phyloP scores from a whole-genome alignment of 306 rosid genomes.

The Malus fusca region DNA sequence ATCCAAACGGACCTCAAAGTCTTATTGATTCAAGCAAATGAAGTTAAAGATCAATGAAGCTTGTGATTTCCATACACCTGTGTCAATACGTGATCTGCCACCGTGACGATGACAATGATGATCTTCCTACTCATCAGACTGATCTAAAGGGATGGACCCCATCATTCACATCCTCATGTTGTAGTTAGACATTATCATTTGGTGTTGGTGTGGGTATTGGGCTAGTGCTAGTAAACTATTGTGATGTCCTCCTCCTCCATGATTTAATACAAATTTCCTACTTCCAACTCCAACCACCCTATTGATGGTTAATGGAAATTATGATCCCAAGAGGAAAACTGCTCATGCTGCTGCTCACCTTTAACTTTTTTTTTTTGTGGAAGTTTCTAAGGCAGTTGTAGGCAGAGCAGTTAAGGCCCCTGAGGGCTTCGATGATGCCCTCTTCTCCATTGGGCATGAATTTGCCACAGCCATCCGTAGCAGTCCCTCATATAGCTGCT shows the following conservation, averaged over 20 bases:
- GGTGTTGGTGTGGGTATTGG: slow-evolving; percentile 29
- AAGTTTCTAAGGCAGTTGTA: slow-evolving; percentile 82
- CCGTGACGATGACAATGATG: neutral
- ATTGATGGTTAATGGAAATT: neutral
- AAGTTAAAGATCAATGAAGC: too few relatives aligned
- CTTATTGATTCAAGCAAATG: too few relatives aligned
- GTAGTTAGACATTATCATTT: slow-evolving; percentile 59
- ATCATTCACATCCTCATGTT: slow-evolving; percentile 25
- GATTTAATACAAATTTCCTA: slow-evolving; percentile 37
- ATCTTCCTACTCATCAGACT: slow-evolving; percentile 36
- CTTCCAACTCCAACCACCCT: slow-evolving; percentile 12
- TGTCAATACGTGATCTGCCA: neutral
- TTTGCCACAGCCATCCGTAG: slow-evolving; percentile 80
- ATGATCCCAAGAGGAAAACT: neutral
- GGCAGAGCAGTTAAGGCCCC: slow-evolving; percentile 53
- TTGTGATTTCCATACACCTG: too few relatives aligned
- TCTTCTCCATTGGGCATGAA: slow-evolving; percentile 87
- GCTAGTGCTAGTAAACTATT: slow-evolving; percentile 1
- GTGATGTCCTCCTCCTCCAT: neutral
- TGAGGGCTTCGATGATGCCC: slow-evolving; percentile 57
- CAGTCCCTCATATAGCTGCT: slow-evolving; percentile 76
- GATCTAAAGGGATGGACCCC: slow-evolving; percentile 38
- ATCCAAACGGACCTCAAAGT: too few relatives aligned
- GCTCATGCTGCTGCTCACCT: slow-evolving; percentile 6
- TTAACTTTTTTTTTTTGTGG: slow-evolving; percentile 65